Conservation (phyloP, 805 yeast genomes). For the Torulaspora gathmanii region DNA sequence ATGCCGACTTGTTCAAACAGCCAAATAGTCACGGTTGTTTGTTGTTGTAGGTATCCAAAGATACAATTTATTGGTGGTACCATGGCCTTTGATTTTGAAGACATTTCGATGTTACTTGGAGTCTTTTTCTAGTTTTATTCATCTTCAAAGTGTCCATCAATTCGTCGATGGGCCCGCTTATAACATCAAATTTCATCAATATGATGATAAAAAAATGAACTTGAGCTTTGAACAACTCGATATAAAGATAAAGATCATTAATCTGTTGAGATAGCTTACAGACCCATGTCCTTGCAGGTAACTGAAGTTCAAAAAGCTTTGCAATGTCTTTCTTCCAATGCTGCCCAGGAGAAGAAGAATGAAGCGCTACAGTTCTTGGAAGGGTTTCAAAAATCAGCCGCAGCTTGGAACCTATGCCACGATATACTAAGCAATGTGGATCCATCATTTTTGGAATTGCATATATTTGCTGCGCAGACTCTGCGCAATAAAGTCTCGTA, state of each 20-base stretch:
- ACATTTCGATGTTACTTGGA: conserved; percentile 13
- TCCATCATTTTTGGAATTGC: conserved; percentile 46
- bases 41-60: conserved; percentile 81
- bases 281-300: conserved; percentile 12
- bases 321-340: conserved; percentile 30
- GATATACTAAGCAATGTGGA: conserved; percentile 42
- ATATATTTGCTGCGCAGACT: conserved; percentile 88
- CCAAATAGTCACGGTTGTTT: conserved; percentile 78
- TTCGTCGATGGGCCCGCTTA: background rate
- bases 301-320: conserved; percentile 27
- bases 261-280: background rate
- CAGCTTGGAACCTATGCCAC: conserved; percentile 75
- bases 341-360: conserved; percentile 33
- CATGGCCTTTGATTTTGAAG: conserved; percentile 35
- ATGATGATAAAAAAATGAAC: background rate
- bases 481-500: conserved; percentile 76
- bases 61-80: conserved; percentile 91
- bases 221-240: background rate
- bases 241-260: background rate
- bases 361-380: conserved; percentile 58
- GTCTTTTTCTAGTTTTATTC: background rate
- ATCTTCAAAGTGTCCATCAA: background rate
- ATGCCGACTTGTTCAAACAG: conserved; percentile 75
- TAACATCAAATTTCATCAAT: conserved; percentile 2
- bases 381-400: conserved; percentile 72